These are phyloP conservation scores for Leccinum truebloodii DNA, from an alignment of 768 basidiomycete genomes.

Conservation along the genomic window DNA sequence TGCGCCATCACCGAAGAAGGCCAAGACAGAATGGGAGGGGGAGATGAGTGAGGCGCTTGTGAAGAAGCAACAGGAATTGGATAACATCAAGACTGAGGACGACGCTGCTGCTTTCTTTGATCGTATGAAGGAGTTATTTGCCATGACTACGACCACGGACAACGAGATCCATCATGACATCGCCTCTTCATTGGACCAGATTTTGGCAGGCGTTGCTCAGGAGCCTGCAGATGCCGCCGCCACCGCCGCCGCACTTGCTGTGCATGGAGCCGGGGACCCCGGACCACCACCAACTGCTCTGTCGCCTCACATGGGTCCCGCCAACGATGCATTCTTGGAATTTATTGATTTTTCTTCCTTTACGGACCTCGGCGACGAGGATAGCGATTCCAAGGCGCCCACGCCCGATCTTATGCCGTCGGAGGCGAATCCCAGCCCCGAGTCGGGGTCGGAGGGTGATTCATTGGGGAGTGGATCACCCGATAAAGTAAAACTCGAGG, in stretches of 20 bases:
- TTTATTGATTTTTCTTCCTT: conserved; percentile 72
- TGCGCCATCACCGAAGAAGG: conserved; percentile 70
- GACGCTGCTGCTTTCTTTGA: conserved; percentile 64
- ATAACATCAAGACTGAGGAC: conserved; percentile 62
- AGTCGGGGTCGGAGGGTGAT: conserved; percentile 68
- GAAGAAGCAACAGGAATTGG: conserved; percentile 40
- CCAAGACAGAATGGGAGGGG: conserved; percentile 72
- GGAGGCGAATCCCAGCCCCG: conserved; percentile 76
- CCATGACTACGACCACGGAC: conserved; percentile 42
- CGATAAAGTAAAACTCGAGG: conserved; percentile 56
- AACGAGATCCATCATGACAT: conserved; percentile 47
- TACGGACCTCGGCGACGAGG: conserved; percentile 53
- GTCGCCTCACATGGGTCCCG: conserved; percentile 38
- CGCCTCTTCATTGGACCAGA: conserved; percentile 60
- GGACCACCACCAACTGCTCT: conserved; percentile 34
- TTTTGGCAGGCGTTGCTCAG: conserved; percentile 57
- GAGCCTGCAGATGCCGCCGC: conserved; percentile 38
- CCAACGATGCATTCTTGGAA: conserved; percentile 43
- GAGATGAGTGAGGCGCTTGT: conserved; percentile 51
- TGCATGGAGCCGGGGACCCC: conserved; percentile 28
- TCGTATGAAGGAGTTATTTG: conserved; percentile 63
- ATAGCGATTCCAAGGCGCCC: conserved; percentile 62
- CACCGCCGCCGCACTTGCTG: conserved; percentile 30
- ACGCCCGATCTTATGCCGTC: conserved; percentile 76
- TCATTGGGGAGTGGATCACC: conserved; percentile 45